Conservation (phyloP, 495 filamentous ascomycete species). For the Poronia punctata region DNA sequence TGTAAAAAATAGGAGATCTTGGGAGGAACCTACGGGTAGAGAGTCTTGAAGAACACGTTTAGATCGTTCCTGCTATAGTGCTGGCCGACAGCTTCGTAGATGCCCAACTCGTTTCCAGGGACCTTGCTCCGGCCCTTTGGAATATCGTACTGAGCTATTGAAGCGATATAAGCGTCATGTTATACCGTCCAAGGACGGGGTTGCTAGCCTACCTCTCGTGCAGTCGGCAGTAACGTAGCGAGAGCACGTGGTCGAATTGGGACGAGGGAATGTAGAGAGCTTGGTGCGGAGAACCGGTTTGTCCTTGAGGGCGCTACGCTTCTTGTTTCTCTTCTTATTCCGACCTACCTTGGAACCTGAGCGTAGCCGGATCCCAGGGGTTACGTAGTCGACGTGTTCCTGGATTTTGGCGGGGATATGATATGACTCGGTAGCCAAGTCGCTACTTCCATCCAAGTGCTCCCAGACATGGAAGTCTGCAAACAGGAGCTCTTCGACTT, state of each 20-base stretch:
- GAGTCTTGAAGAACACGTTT: conserved; percentile 51
- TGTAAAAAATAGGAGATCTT: not conserved
- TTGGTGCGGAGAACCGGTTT: not conserved
- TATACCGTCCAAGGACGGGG: not conserved
- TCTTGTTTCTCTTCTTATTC: conserved; percentile 13
- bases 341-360: conserved; percentile 4
- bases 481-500: conserved; percentile 48
- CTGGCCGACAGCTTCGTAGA: conserved; percentile 26
- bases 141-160: conserved; percentile 26
- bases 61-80: conserved; percentile 49
- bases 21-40: conserved; percentile 21
- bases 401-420: conserved; percentile 47
- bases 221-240: conserved; percentile 27
- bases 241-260: conserved; percentile 18
- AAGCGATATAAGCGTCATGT: not conserved
- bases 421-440: conserved; percentile 36
- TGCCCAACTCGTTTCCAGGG: conserved; percentile 28
- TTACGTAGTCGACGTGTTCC: conserved; percentile 53
- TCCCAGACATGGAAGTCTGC: conserved; percentile 51
- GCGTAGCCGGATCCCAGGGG: conserved; percentile 43
- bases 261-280: conserved; percentile 2
- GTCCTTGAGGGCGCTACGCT: conserved; percentile 11
- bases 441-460: conserved; percentile 26
- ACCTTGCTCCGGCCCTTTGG: conserved; percentile 21
- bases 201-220: conserved; percentile 17